Conservation (phyloP, 805 yeast genomes). For the Candida endomychidarum region DNA sequence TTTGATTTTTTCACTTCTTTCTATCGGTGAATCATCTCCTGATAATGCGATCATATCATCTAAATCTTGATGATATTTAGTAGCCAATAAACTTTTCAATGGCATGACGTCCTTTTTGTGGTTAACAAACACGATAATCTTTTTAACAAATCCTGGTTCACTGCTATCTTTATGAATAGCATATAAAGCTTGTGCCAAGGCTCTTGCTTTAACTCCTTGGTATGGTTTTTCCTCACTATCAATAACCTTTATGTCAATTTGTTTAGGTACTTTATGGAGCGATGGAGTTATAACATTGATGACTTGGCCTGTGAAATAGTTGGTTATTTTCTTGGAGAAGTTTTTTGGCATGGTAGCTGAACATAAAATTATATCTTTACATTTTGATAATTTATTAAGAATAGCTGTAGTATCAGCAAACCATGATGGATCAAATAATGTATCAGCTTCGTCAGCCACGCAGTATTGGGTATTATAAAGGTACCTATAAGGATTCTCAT, state of each 20-base stretch:
- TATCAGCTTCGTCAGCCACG: constrained; percentile 93
- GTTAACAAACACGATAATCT: constrained; percentile 85
- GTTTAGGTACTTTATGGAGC: constrained; percentile 79
- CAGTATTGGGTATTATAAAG: constrained; percentile 53
- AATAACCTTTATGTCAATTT: constrained; percentile 68
- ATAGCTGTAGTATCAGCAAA: constrained; percentile 59
- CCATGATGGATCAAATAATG: constrained; percentile 82
- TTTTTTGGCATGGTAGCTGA: constrained; percentile 88
- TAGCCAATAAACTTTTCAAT: constrained; percentile 53
- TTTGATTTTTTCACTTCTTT: constrained; percentile 54
- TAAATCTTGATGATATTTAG: constrained; percentile 33
- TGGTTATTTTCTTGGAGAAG: constrained; percentile 61
- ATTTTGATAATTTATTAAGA: constrained; percentile 49
- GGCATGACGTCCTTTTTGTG: constrained; percentile 61
- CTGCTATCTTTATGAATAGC: constrained; percentile 84
- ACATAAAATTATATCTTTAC: constrained; percentile 69
- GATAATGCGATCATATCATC: constrained; percentile 62
- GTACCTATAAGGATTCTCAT: constrained; percentile 36
- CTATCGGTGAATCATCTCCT: constrained; percentile 62
- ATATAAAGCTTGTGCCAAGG: constrained; percentile 83
- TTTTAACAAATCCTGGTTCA: constrained; percentile 71
- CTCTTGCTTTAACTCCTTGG: constrained; percentile 78
- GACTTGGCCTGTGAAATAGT: constrained; percentile 58
- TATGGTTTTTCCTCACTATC: constrained; percentile 80
- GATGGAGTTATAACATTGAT: constrained; percentile 73